Evolutionary conservation across 331 rosid species (phyloP), one percentile per base, ranked within the genome.

Genomic region (Ulmus americana): DNA sequence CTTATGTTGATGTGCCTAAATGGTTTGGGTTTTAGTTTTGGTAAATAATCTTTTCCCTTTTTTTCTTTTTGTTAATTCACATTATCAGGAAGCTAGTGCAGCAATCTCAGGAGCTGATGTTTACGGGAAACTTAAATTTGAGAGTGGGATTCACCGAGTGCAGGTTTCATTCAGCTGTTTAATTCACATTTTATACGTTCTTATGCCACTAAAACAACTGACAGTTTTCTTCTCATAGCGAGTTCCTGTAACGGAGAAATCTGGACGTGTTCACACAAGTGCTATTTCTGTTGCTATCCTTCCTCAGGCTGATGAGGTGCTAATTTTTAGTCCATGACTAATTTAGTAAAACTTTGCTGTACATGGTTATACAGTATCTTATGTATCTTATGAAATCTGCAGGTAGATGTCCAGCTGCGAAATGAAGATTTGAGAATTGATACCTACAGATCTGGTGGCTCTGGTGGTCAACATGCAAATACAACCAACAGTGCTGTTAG

Each of bases 381-480:
- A 22, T 20, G 3, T 65, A 10, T 65, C 46, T 66, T 59, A 61
- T 62, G 76, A 14, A 9, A 60, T 63, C 20, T 76, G 75, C 79
- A 86, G 97, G 97, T 88, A 35, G 97, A 91, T 74, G 97, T 91
- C 68, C 91, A 83, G 74, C 67, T 91, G 90, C 88, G 81, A 72
- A 88, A 83, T 72, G 96, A 88, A 77, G 96, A 91, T 64, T 68
- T 91, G 72, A 84, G 76, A 78, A 71, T 91, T 28, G 97, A 91
- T 67, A 84, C 92, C 22, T 88, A 76, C 70, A 84, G 95, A 75
- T 88, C 92, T 38, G 92, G 97, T 64, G 97, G 97, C 68, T 77
- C 96, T 14, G 97, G 97, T 43, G 96, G 96, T 57, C 96, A 91
- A 81, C 96, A 88, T 78, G 97, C 92, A 66, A 91, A 91, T 84